Percentiles rank a stretch among this genome's conserved stretches.
These are phyloP conservation scores for Coemansia sp. DNA, from an alignment of 192 early-diverging fungal genomes.

Conservation along the genomic window DNA sequence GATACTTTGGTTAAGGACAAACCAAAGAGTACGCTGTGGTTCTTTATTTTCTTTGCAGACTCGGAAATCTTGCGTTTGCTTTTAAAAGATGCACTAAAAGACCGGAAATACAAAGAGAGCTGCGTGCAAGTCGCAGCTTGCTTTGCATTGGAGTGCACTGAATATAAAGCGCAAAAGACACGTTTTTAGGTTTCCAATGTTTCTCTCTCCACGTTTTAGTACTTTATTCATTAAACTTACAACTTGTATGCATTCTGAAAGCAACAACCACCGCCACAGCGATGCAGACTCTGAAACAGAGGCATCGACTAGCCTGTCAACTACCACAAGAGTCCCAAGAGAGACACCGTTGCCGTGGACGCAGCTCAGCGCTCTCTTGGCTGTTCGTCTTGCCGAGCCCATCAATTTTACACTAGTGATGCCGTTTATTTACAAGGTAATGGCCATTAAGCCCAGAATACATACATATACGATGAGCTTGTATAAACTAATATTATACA, in stretches of 20 bases:
- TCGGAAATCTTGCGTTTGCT: too few species aligned
- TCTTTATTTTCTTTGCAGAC: too few species aligned
- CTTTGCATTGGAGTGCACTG: too few species aligned
- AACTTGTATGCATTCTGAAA: background rate
- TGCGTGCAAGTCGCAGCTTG: too few species aligned
- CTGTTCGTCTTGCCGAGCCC: conserved; percentile 60
- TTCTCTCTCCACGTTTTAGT: too few species aligned
- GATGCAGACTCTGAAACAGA: background rate
- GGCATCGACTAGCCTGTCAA: background rate
- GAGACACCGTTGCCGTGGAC: conserved; percentile 45
- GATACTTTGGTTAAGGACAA: background rate
- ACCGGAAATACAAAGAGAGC: too few species aligned
- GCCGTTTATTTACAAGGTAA: conserved; percentile 40
- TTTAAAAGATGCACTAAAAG: too few species aligned
- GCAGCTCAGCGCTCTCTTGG: conserved; percentile 26
- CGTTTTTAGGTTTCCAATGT: too few species aligned
- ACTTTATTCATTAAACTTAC: background rate
- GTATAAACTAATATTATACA: too few species aligned
- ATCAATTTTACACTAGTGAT: conserved; percentile 69
- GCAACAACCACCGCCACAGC: background rate
- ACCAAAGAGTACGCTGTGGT: too few species aligned
- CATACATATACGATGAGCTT: too few species aligned
- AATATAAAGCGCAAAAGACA: too few species aligned
- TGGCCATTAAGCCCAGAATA: background rate
- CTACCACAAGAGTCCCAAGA: background rate